Conservation (phyloP, 2,329 filamentous ascomycete genomes). For the Ascochyta viciae-villosae region DNA sequence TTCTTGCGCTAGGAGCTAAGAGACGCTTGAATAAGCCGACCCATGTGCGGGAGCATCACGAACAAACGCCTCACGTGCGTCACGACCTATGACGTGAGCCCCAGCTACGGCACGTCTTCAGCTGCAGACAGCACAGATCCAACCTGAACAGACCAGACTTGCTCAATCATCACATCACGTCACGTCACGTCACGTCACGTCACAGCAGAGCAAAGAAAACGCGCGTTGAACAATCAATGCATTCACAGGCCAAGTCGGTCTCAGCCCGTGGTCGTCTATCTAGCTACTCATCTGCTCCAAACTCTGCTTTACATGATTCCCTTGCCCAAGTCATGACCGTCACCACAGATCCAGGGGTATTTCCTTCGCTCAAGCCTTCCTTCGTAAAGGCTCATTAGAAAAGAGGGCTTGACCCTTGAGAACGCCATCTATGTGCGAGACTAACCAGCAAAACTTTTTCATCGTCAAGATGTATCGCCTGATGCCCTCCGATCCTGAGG, state of each 20-base stretch:
- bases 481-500: conserved; percentile 33
- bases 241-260: conserved; percentile 35
- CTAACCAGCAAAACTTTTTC: conserved; percentile 42
- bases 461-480: conserved; percentile 39
- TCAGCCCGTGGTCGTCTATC: conserved; percentile 42
- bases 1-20: conserved; percentile 14
- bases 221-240: conserved; percentile 29
- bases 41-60: conserved; percentile 16
- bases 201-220: too few relatives aligned
- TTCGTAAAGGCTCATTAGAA: conserved; percentile 36
- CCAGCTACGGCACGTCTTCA: not conserved
- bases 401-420: conserved; percentile 38
- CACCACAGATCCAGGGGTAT: conserved; percentile 42
- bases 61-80: conserved; percentile 9
- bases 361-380: conserved; percentile 43
- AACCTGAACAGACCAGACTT: too few relatives aligned
- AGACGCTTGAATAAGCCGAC: conserved; percentile 12
- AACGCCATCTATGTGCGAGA: conserved; percentile 51
- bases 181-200: too few relatives aligned
- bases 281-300: conserved; percentile 42
- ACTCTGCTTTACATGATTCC: conserved; percentile 48
- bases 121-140: too few relatives aligned
- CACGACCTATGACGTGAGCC: conserved; percentile 13
- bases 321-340: conserved; percentile 45
- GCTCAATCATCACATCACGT: too few relatives aligned